A percentile compares a stretch with the other conserved stretches of the same genome.
phyloP scores from a whole-genome alignment of 2,329 filamentous ascomycete species.

The Paracamarosporium sp. region DNA sequence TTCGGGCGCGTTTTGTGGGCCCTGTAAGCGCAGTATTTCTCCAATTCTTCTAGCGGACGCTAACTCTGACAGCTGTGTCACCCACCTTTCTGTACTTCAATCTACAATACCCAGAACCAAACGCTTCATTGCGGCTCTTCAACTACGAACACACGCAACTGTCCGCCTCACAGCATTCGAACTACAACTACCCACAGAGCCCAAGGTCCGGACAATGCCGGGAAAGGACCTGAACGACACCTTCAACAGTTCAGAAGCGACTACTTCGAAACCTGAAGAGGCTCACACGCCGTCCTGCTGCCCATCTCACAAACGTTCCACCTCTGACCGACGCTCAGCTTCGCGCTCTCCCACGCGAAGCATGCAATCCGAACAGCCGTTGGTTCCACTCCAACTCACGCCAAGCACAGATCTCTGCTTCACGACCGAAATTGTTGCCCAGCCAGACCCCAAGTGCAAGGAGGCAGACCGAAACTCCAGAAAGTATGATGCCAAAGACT shows the following conservation, averaged over 20 bases:
- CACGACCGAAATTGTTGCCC: conserved; percentile 11
- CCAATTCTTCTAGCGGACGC: neutral
- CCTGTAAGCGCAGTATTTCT: neutral
- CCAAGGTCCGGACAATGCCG: neutral
- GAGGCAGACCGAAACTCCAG: neutral
- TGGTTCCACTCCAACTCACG: conserved; percentile 15
- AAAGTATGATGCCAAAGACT: conserved; percentile 9
- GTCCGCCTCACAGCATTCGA: conserved; percentile 15
- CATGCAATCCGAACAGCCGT: conserved; percentile 10
- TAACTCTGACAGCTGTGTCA: conserved; percentile 7
- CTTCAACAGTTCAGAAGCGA: conserved; percentile 6
- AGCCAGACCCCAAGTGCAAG: neutral
- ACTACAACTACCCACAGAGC: conserved; percentile 9
- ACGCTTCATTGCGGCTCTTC: conserved; percentile 15
- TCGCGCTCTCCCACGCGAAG: conserved; percentile 11
- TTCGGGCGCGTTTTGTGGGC: conserved; percentile 15
- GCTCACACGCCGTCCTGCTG: conserved; percentile 1
- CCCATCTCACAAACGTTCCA: neutral
- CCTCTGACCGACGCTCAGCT: neutral
- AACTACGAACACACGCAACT: conserved; percentile 12
- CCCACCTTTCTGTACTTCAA: conserved; percentile 16
- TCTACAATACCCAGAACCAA: conserved; percentile 17
- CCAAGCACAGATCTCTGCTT: conserved; percentile 15
- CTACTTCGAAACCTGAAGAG: neutral
- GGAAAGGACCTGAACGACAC: neutral